These are phyloP conservation scores for Fragaria iinumae DNA, from an alignment of 306 rosid genomes.

Conservation along the genomic window DNA sequence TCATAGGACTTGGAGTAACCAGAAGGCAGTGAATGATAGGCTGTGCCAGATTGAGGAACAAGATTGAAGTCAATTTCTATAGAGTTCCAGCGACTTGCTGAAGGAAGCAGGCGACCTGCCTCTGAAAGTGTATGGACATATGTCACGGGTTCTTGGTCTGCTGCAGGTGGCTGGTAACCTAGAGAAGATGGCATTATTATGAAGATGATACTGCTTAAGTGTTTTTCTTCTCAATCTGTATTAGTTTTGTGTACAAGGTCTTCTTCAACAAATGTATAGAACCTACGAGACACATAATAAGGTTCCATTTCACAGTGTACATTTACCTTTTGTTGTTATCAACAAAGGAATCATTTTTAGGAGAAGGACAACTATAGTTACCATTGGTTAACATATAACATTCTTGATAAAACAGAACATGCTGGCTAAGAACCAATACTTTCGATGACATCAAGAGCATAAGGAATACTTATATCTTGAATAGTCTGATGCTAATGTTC, in stretches of 20 bases:
- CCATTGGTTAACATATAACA: not conserved
- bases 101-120: slow-evolving; percentile 54
- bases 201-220: not conserved
- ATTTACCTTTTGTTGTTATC: slow-evolving; percentile 2
- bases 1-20: slow-evolving; percentile 52
- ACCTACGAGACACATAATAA: not conserved
- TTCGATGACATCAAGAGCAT: not conserved
- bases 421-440: not conserved
- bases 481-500: not conserved
- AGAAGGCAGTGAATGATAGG: slow-evolving; percentile 54
- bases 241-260: not conserved
- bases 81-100: slow-evolving; percentile 55
- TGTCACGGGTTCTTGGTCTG: slow-evolving; percentile 31
- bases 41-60: slow-evolving; percentile 35
- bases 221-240: not conserved
- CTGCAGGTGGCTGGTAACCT: not conserved
- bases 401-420: slow-evolving; percentile 5
- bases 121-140: slow-evolving; percentile 49
- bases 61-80: slow-evolving; percentile 38
- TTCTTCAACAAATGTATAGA: not conserved
- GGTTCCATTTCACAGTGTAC: not conserved
- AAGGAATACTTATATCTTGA: not conserved
- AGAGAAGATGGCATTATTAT: slow-evolving; percentile 7
- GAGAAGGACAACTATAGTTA: not conserved
- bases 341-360: not conserved